Base-by-base conservation (phyloP, 805 yeast genomes). In the Saitoella complicata region DNA sequence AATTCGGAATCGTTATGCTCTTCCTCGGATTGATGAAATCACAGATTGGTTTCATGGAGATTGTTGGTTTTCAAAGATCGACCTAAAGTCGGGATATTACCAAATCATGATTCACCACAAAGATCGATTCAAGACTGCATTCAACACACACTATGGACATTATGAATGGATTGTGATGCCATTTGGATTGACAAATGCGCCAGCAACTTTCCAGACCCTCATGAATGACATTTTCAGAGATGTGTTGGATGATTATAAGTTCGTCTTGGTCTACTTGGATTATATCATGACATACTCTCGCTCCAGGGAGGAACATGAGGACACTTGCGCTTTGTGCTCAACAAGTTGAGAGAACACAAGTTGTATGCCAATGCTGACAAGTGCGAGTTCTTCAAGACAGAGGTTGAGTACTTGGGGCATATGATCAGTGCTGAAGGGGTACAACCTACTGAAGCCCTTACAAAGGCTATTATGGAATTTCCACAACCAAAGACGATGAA, bases 41-140 rank as follows among this genome's bases (percentile, higher is more conserved):
- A n/a, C 36, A 6, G 33, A 52, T 42, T 29, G 50, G 44, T 4
- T 54, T 3, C 42, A 46, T 2, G 41, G 35, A 4, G 42, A 49
- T 6, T 32, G 9, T 8, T 31, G 46, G 5, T 49, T 51, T 32
- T 41, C 51, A 2, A 52, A 52, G 32, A 39, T 55, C 11, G 56
- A 55, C 37, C 44, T 55, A n/a, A 37, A 40, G 36, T 43, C 44
- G 5, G 58, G 55, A 6, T 45, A 41, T 32, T 6, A 38, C 38
- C 45, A 41, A 30, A 32, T 45, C 4, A 33, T 31, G 30, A 5
- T 39, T 7, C 4, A 29, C 75, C 85, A 51, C 2, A 37, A 34
- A 1, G 47, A 45, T 37, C 37, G 32, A 8, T 11, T 35, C 7
- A 52, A 54, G 29, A 55, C 58, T 6, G 56, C 58, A 8, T 57